phyloP scores from a whole-genome alignment of 768 basidiomycete species.

The Chalciporus pseudorubinellus region DNA sequence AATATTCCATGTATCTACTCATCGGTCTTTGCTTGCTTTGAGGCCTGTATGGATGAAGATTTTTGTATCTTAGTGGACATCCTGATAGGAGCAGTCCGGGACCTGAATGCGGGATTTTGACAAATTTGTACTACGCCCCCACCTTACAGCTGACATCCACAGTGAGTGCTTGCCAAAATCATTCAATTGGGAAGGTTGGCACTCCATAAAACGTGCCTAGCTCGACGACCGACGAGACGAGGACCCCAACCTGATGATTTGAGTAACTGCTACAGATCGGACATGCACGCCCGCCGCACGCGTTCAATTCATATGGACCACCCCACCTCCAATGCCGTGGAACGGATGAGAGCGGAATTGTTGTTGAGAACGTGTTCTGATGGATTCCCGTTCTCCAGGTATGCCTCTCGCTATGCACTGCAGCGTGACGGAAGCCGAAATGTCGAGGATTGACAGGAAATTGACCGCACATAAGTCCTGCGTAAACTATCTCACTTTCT shows the following conservation, averaged over 20 bases:
- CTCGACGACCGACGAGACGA: constrained; percentile 1
- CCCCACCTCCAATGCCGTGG: constrained; percentile 25
- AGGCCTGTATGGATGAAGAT: constrained; percentile 22
- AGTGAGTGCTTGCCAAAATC: no score
- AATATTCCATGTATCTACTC: constrained; percentile 32
- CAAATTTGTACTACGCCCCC: no score
- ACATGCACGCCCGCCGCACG: constrained; percentile 13
- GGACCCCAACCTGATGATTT: constrained; percentile 11
- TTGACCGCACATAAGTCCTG: constrained; percentile 55
- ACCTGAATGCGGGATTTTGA: no score
- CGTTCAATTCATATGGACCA: constrained; percentile 21
- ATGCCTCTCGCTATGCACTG: constrained; percentile 4
- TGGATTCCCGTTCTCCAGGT: constrained; percentile 38
- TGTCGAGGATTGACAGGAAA: constrained; percentile 23
- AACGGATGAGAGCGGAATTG: constrained; percentile 15
- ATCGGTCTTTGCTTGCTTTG: constrained; percentile 3
- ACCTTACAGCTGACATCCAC: no score
- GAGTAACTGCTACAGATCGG: background rate
- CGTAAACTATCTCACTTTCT: constrained; percentile 62
- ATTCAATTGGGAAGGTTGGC: no score
- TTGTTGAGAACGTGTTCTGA: constrained; percentile 20
- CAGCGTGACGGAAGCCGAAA: constrained; percentile 1
- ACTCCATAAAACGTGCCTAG: background rate
- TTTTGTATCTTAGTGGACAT: no score
- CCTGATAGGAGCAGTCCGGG: no score